phyloP scores from a whole-genome alignment of 331 rosid genomes.

The Stylosanthes scabra region DNA sequence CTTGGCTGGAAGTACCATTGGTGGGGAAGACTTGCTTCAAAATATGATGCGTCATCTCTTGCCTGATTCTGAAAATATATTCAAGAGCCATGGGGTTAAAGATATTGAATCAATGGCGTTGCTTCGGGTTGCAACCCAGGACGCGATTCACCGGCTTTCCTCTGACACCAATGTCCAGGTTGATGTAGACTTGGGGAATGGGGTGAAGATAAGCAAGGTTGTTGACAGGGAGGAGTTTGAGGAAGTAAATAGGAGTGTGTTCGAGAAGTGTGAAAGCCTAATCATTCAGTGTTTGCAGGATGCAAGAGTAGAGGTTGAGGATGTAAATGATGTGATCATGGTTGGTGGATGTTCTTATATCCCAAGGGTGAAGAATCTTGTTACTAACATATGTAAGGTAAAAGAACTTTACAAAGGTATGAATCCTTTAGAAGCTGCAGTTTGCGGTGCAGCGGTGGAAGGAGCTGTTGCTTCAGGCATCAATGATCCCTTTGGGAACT shows the following conservation, averaged over 20 bases:
- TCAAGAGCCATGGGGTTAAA: constrained; percentile 53
- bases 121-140: constrained; percentile 80
- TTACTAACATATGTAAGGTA: constrained; percentile 49
- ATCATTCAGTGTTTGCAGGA: constrained; percentile 70
- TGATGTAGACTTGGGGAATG: constrained; percentile 72
- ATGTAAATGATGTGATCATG: constrained; percentile 64
- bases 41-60: constrained; percentile 73
- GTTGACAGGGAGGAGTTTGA: constrained; percentile 66
- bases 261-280: constrained; percentile 70
- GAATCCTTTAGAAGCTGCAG: constrained; percentile 84
- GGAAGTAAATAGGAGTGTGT: constrained; percentile 71
- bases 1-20: constrained; percentile 77
- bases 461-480: constrained; percentile 91
- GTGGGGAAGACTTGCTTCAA: constrained; percentile 97
- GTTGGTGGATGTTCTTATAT: constrained; percentile 87
- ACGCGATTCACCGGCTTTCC: constrained; percentile 78
- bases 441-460: constrained; percentile 84
- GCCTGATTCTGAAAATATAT: constrained; percentile 60
- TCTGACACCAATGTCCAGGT: constrained; percentile 52
- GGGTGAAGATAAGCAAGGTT: constrained; percentile 57
- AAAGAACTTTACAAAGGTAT: constrained; percentile 62
- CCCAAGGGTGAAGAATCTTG: constrained; percentile 68
- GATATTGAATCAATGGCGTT: constrained; percentile 64
- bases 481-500: constrained; percentile 77
- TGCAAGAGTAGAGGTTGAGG: constrained; percentile 65